Evolutionary conservation across 192 early-diverging fungal genomes (phyloP), one percentile per base, ranked within the genome.

Genomic region (Chytriomyces hyalinus): DNA sequence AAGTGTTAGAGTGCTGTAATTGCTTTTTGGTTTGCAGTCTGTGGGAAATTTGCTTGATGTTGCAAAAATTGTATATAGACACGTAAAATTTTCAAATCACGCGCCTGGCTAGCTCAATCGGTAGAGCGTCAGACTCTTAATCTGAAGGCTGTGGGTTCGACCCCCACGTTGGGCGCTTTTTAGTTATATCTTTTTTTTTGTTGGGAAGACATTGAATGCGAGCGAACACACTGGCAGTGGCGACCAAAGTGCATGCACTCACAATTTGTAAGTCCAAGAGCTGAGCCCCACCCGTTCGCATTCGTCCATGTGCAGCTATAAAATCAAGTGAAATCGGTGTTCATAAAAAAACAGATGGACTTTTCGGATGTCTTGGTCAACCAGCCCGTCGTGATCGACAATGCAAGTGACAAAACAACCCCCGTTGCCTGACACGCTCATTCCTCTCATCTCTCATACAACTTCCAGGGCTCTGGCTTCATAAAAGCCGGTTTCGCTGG

Each of bases 401-500:
- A 98, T 89, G 97, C 97, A 90, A 86, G 91, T 81, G 11, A 28
- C 53, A n/a, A 36, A 36, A 15, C 65, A 78, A 65, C 5, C 1
- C 26, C 3, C 15, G 15, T 26, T 20, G 36, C 1, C 53, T 57
- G 53, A 57, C 20, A 20, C 2, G 20, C 15, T 0, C 53, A 57
- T 13, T 57, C 13, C 15, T 57, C 20, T 57, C 15, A 20, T 57
- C 15, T 20, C 20, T 13, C 13, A 57, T 57, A 20, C 53, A 57
- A 57, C 15, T 3, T 20, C 15, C 53, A 98, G 97, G 97, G 97
- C 36, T 99, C 97, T 17, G 97, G 97, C 59, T 92, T 96, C 80
- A 98, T 99, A 80, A 99, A 99, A 80, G 97, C 96, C 22, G 98
- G 98, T 15, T 98, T 99, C 82, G 97, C 98, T 53, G 98, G 98